A percentile compares a stretch with the other conserved stretches of the same genome.
Evolutionary conservation across 169 alveolate species (phyloP).

Genomic region (Plasmodium gallinaceum): DNA sequence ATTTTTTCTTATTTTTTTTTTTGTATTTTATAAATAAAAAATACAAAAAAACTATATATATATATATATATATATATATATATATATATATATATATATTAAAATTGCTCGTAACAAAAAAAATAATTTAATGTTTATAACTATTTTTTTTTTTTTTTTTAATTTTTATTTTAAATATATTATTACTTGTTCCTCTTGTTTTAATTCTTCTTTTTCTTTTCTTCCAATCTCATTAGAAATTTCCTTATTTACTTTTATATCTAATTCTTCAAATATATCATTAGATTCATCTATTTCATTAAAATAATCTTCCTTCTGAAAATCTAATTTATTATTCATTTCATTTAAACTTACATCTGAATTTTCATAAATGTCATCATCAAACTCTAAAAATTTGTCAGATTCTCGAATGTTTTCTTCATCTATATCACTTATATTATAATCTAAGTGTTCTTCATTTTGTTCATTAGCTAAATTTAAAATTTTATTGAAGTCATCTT

Average conservation of each 20-base stretch:
- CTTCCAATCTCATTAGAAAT: conserved; percentile 24
- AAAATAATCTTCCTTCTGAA: conserved; percentile 16
- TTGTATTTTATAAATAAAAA: not conserved
- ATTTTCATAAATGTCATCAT: conserved; percentile 69
- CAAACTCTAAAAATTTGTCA: conserved; percentile 56
- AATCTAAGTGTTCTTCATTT: conserved; percentile 61
- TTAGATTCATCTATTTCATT: conserved; percentile 2
- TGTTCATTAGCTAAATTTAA: conserved; percentile 43
- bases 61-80: not conserved
- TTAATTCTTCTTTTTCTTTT: conserved; percentile 9
- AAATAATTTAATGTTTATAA: not conserved
- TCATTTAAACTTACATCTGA: conserved; percentile 10
- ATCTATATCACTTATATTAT: conserved; percentile 17
- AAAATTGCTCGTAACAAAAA: conserved; percentile 26
- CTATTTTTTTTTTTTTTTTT: conserved; percentile 9
- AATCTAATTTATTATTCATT: conserved; percentile 19
- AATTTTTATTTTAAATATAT: not conserved
- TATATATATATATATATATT: conserved; percentile 4
- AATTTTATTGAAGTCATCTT: conserved; percentile 29
- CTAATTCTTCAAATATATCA: conserved; percentile 39
- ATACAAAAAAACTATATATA: conserved; percentile 23
- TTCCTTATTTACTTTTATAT: conserved; percentile 64
- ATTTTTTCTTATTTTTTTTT: conserved; percentile 43
- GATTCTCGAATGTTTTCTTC: conserved; percentile 18
- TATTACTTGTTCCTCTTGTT: conserved; percentile 62